Base-by-base conservation (phyloP, 164 flowering plant species). In the Akebia trifoliata region DNA sequence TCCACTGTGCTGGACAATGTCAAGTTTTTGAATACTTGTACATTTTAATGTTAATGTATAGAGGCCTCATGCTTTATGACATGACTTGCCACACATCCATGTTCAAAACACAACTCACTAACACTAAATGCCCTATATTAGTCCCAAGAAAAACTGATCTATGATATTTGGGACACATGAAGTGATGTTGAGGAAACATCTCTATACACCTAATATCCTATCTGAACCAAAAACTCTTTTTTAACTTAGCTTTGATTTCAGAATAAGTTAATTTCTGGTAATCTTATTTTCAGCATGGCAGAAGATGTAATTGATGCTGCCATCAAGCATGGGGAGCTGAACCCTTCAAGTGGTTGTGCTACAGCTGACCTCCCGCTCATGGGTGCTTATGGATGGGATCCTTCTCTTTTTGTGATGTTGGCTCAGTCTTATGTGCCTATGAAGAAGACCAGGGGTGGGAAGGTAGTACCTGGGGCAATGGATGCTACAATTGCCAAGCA, bases 221-320 rank as follows among this genome's bases (percentile, higher is more conserved):
- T 50, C n/a, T 31, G 25, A 21, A 22, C 10, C 10, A 22, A 18
- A 14, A 35, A 14, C 9, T 14, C 31, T 21, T 39, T 39, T 12
- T 25, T 7, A 35, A 17, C 1, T 55, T n/a, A 8, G 4, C 26
- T 22, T 29, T 15, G 8, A 15, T 25, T 22, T 58, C 20, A 24
- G 22, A 25, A 36, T 24, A 46, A 20, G 8, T 20, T 32, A 30
- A 51, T 30, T 24, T 21, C 17, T 24, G 2, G 22, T 10, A 38
- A 28, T n/a, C 14, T 24, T 21, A 29, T 45, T 65, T 48, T 53
- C 64, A 66, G 69, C 58, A 66, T 66, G 69, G 69, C 69, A 15
- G 69, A 66, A 49, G 69, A 60, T 53, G 64, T 53, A 11, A 50
- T 66, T 28, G 48, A 66, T 60, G 64, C 64, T 30, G 69, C 64